A percentile compares a stretch with the other conserved stretches of the same genome.
phyloP scores from a whole-genome alignment of 257 asterid genomes.

The Forsythia viridissima region DNA sequence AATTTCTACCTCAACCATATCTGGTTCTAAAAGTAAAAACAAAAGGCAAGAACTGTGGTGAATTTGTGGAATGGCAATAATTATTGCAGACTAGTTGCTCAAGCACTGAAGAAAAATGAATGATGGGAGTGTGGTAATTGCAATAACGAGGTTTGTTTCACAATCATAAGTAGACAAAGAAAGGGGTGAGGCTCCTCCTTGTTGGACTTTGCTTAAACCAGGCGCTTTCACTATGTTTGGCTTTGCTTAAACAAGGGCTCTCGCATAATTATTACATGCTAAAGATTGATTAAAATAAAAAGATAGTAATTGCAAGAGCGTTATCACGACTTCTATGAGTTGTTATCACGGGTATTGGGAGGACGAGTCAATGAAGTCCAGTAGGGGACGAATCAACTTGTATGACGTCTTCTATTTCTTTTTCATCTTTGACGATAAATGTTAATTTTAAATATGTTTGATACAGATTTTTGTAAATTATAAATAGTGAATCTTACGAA shows the following conservation, averaged over 20 bases:
- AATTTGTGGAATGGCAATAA: slow-evolving; percentile 45
- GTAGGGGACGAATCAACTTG: background rate
- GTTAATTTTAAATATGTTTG: too few relatives aligned
- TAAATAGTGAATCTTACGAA: too few relatives aligned
- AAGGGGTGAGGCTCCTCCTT: slow-evolving; percentile 27
- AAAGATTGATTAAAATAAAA: slow-evolving; percentile 10
- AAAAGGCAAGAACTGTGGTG: slow-evolving; percentile 20
- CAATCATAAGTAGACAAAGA: slow-evolving; percentile 23
- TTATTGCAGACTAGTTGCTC: slow-evolving; percentile 26
- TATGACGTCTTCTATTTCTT: too few relatives aligned
- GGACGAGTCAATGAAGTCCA: background rate
- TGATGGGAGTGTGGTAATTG: slow-evolving; percentile 6
- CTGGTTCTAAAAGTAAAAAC: slow-evolving; percentile 25
- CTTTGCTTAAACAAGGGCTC: slow-evolving; percentile 59
- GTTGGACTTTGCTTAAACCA: slow-evolving; percentile 39
- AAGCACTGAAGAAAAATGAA: slow-evolving; percentile 38
- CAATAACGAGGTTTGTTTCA: slow-evolving; percentile 17
- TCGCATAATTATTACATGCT: slow-evolving; percentile 38
- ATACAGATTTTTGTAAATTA: too few relatives aligned
- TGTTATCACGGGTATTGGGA: background rate
- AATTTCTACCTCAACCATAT: slow-evolving; percentile 41
- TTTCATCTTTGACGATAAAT: too few relatives aligned
- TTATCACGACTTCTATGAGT: background rate
- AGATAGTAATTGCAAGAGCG: background rate
- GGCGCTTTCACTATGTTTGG: slow-evolving; percentile 33